Evolutionary conservation across 441 rosid species (phyloP), one percentile per base, ranked within the genome.

Genomic region (Lepidium campestre): DNA sequence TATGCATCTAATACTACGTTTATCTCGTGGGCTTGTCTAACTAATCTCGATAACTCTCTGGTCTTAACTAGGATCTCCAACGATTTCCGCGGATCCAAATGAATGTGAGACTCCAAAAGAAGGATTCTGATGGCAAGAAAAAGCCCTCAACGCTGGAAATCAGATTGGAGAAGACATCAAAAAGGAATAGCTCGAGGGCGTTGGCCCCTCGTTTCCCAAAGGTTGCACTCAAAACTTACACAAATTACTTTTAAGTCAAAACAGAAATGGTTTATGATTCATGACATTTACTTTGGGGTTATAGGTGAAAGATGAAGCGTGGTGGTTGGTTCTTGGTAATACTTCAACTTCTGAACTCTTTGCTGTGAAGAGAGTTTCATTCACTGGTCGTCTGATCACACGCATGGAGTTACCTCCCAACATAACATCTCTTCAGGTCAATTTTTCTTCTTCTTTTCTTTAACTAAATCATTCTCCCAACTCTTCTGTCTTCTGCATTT

Each of bases 301-400:
- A 62, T 42, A 86, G 97, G 60, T 83, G 59, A 94, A 94, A 89
- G 92, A 85, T 65, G 99, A 94, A 84, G 99, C 98, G 44, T 94
- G 99, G 98, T 94, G 98, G 99, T 73, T 94, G 64, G 80, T 89
- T 65, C 93, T 94, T 52, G 96, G 97, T 22, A 86, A 91, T 75
- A 72, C 88, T 22, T 60, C 80, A 47, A 82, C 91, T 44, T 82
- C 84, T 2, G 93, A 91, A 68, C 79, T 91, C 42, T 83, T 83
- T 88, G 96, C 96, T 68, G 62, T 91, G 62, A 94, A 91, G 84
- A 87, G 99, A 75, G 87, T 94, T 58, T 85, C 97, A 39, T 88
- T 94, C 86, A 66, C 85, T 9, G 84, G 76, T 67, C 89, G 79
- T 62, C 57, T 86, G 79, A 82, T 71, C 45, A 89, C 92, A 57